Base-by-base conservation (phyloP, 2,329 filamentous ascomycete species). In the Venturia asperata region DNA sequence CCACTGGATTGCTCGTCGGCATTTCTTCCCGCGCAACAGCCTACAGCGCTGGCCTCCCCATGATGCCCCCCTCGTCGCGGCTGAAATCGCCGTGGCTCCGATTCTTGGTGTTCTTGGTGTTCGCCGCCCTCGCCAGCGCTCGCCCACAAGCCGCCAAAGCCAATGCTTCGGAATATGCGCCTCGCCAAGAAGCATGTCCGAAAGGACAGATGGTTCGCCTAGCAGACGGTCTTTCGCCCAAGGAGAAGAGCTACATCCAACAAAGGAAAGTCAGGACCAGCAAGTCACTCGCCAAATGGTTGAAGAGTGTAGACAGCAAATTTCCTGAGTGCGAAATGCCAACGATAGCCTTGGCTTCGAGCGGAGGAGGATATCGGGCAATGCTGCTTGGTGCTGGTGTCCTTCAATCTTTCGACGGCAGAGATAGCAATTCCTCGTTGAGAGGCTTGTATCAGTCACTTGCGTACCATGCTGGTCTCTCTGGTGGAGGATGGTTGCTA, bases 401-500 rank as follows among this genome's bases (percentile, higher is more conserved):
- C 1, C 68, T 81, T 34, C 75, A 80, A 68, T 78, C 71, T 2
- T 70, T 81, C 21, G 80, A 82, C 71, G 68, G 41, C 7, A 73
- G 79, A 63, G 79, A 81, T 63, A 76, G 74, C 65, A 69, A 74
- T 55, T 68, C 72, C 6, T 73, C 71, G 55, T 75, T 75, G 9
- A 75, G 72, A 58, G 79, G 79, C 4, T 67, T 82, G 0, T 80
- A 75, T 64, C 79, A 82, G 70, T 75, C 72, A 5, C 61, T 80
- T 13, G 80, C 78, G 3, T 81, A 82, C 67, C 74, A 81, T 52
- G 70, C 76, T 58, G 79, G 76, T 10, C 71, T 81, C 3, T 80
- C 78, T n/a, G 78, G 78, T 34, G 79, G 80, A 47, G 69, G 71
- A 2, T 81, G 79, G 80, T 71, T 81, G n/a, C 68, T 81, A 0